Evolutionary conservation across 805 yeast species (phyloP), one percentile per base, ranked within the genome.

Genomic region (Jamesozyma piceae): DNA sequence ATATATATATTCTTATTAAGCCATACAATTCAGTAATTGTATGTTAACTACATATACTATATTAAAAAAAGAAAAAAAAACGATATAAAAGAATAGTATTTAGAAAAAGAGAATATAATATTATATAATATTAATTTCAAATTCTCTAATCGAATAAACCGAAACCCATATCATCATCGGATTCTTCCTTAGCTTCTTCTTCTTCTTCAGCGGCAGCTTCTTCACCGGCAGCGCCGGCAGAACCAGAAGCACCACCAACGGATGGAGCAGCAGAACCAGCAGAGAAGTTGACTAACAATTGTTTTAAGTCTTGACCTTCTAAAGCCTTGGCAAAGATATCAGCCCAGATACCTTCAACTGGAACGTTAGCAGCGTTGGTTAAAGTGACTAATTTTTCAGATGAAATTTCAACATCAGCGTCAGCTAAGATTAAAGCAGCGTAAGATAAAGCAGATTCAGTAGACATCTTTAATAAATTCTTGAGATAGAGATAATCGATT

Each of bases 391-490:
- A 76, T 76, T 82, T 82, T 67, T 80, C 89, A 59, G 88, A 57
- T 50, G 95, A 77, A 80, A 92, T 78, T 72, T 89, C 96, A 66
- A 87, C 74, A 65, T 87, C 96, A 65, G 97, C 86, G 68, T 90
- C 98, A 58, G 97, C 95, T 72, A 90, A 79, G 75, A 90, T 88
- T 72, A 90, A 81, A 67, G 97, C 95, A 71, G 98, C 97, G 84
- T 87, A 88, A 62, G 96, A 84, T 67, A 87, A 86, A 67, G 90
- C 80, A 65, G 95, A 78, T 78, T 88, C 95, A 50, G 67, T 58
- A 71, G 95, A 83, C 54, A 47, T 53, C 51, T 49, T 41, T 45
- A 27, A 26, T 18, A 14, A n/a, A 18, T 43, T 36, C 22, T 34
- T 29, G 45, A 30, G 30, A 21, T 57, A 58, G 60, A 60, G 60